These are phyloP conservation scores for Apiospora saccharicola DNA, from an alignment of 2,329 filamentous ascomycete genomes.

Conservation along the genomic window DNA sequence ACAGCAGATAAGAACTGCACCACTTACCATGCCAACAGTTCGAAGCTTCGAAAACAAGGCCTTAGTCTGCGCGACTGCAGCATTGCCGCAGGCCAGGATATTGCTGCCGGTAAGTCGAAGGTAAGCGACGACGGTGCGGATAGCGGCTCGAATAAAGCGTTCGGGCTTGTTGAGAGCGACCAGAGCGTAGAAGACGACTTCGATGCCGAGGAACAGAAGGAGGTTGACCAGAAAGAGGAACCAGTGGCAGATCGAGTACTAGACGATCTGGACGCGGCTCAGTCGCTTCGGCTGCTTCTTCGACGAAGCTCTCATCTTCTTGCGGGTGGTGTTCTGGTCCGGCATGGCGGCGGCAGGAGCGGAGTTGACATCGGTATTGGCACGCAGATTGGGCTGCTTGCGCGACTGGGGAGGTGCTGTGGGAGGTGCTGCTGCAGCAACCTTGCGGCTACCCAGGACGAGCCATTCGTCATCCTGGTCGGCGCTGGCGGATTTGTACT, in stretches of 20 bases:
- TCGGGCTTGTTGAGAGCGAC: not conserved
- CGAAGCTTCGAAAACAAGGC: not conserved
- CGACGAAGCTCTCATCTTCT: not conserved
- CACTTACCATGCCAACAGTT: not conserved
- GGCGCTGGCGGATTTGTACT: not conserved
- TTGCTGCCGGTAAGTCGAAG: not conserved
- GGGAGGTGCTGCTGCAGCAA: not conserved
- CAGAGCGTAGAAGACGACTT: not conserved
- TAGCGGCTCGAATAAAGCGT: not conserved
- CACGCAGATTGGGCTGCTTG: not conserved
- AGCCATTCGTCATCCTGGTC: not conserved
- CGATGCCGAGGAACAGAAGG: not conserved
- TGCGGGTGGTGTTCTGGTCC: not conserved
- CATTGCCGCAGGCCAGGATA: not conserved
- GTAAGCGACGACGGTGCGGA: not conserved
- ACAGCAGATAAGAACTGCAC: not conserved
- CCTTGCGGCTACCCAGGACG: not conserved
- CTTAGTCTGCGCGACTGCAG: not conserved
- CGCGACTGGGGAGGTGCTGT: not conserved
- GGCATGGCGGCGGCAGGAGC: not conserved
- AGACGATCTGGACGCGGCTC: slow-evolving; percentile 1
- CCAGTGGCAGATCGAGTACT: not conserved
- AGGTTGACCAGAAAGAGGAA: not conserved
- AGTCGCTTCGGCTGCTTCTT: not conserved
- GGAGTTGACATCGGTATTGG: too few species aligned